Conservation (phyloP, 1,139 yeast genomes). For the Candida gigantensis region DNA sequence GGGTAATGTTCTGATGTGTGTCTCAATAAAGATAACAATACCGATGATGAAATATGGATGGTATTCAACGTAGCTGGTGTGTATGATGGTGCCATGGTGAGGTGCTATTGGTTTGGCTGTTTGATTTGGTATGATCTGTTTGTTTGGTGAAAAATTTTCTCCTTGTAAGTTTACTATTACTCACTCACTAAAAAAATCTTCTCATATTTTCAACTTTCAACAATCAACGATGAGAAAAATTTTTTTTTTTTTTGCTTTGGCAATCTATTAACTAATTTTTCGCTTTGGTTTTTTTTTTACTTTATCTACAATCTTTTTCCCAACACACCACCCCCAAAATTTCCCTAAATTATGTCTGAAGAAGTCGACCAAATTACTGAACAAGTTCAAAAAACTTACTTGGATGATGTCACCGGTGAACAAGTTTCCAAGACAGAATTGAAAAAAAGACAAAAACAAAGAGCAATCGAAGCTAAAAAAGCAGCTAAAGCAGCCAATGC, state of each 20-base stretch:
- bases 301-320: neutral
- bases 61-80: conserved; percentile 45
- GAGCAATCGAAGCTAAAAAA: conserved; percentile 84
- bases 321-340: conserved; percentile 1
- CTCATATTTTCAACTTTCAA: no score
- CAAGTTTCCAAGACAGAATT: conserved; percentile 94
- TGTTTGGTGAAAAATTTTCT: conserved; percentile 7
- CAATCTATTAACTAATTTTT: no score
- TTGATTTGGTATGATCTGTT: conserved; percentile 7
- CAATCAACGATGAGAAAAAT: neutral
- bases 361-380: conserved; percentile 68
- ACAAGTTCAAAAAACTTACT: conserved; percentile 78
- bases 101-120: neutral
- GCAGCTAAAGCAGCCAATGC: conserved; percentile 83
- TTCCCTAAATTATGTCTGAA: conserved; percentile 40
- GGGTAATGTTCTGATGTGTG: conserved; percentile 74
- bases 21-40: conserved; percentile 68
- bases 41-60: conserved; percentile 57
- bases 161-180: neutral
- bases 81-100: conserved; percentile 9
- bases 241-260: no score
- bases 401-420: conserved; percentile 96
- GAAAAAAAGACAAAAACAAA: conserved; percentile 90
- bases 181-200: neutral
- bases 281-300: neutral